A percentile compares a stretch with the other conserved stretches of the same genome.
These are phyloP conservation scores for Firmiana major DNA, from an alignment of 345 rosid species.

Conservation along the genomic window DNA sequence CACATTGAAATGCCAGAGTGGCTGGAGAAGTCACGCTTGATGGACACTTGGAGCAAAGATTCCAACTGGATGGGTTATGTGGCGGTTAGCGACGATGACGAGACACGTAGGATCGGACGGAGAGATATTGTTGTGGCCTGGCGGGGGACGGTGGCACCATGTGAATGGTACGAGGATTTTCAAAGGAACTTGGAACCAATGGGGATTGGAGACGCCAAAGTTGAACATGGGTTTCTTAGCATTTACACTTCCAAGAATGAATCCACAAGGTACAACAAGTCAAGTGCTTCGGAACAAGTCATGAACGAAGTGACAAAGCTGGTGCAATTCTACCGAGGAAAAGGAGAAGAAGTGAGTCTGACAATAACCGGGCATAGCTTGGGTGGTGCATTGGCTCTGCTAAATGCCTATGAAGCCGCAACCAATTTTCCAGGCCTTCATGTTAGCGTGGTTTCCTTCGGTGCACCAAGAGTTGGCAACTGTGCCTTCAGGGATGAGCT, in stretches of 20 bases:
- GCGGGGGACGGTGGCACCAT: slow-evolving; percentile 39
- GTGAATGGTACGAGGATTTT: slow-evolving; percentile 35
- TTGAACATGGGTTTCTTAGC: slow-evolving; percentile 34
- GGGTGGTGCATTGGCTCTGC: slow-evolving; percentile 38
- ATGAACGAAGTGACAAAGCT: slow-evolving; percentile 26
- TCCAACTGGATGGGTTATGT: slow-evolving; percentile 48
- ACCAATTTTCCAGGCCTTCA: neutral
- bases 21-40: slow-evolving; percentile 24
- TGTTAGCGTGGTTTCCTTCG: neutral
- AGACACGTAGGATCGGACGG: slow-evolving; percentile 29
- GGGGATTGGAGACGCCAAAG: slow-evolving; percentile 19
- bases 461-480: slow-evolving; percentile 43
- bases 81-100: slow-evolving; percentile 30
- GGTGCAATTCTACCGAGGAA: slow-evolving; percentile 15
- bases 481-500: slow-evolving; percentile 33
- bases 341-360: slow-evolving; percentile 37
- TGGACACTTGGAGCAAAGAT: slow-evolving; percentile 29
- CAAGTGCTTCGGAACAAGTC: slow-evolving; percentile 31
- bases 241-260: slow-evolving; percentile 35
- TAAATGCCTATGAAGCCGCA: slow-evolving; percentile 38
- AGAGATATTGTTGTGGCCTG: slow-evolving; percentile 37
- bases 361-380: slow-evolving; percentile 46
- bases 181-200: slow-evolving; percentile 25
- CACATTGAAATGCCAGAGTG: slow-evolving; percentile 33
- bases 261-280: no score